A percentile compares a stretch with the other conserved stretches of the same genome.
Evolutionary conservation across 2,329 filamentous ascomycete genomes (phyloP).

Genomic region (Aspergillus arachidicola): DNA sequence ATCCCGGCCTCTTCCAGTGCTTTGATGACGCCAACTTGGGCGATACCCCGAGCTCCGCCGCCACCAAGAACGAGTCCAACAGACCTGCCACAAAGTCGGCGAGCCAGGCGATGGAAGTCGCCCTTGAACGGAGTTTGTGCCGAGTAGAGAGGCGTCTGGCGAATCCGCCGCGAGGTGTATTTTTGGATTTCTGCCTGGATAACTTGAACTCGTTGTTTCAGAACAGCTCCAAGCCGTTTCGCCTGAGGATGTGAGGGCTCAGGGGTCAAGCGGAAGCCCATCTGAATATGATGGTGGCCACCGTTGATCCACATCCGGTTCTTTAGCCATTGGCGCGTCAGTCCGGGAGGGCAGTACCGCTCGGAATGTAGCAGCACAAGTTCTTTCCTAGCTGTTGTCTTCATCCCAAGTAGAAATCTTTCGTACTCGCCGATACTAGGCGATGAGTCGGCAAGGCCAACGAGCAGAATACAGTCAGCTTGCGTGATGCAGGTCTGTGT

Average conservation of each 20-base stretch:
- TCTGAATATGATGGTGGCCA: conserved; percentile 95
- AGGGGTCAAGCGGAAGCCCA: conserved; percentile 77
- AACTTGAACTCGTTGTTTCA: conserved; percentile 92
- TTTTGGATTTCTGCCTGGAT: conserved; percentile 97
- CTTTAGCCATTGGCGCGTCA: conserved; percentile 85
- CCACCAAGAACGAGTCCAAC: conserved; percentile 93
- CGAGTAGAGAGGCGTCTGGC: conserved; percentile 85
- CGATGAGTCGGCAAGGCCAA: conserved; percentile 87
- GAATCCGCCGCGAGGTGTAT: conserved; percentile 91
- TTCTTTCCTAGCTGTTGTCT: conserved; percentile 92
- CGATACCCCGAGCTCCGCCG: conserved; percentile 86
- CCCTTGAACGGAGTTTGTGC: conserved; percentile 92
- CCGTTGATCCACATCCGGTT: conserved; percentile 98
- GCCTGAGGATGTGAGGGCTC: conserved; percentile 75
- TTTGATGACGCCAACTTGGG: conserved; percentile 90
- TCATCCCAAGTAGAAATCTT: conserved; percentile 92
- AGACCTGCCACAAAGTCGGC: conserved; percentile 88
- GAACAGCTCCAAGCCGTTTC: conserved; percentile 77
- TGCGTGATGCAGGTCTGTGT: conserved; percentile 97
- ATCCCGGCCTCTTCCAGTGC: conserved; percentile 96
- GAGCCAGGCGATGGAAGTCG: conserved; percentile 90
- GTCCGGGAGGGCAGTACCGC: conserved; percentile 78
- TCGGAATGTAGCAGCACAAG: conserved; percentile 88
- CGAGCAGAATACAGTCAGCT: conserved; percentile 91
- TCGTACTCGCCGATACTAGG: conserved; percentile 95